Evolutionary conservation across 306 rosid species (phyloP), one percentile per base, ranked within the genome.

Genomic region (Dalbergia cultrata): DNA sequence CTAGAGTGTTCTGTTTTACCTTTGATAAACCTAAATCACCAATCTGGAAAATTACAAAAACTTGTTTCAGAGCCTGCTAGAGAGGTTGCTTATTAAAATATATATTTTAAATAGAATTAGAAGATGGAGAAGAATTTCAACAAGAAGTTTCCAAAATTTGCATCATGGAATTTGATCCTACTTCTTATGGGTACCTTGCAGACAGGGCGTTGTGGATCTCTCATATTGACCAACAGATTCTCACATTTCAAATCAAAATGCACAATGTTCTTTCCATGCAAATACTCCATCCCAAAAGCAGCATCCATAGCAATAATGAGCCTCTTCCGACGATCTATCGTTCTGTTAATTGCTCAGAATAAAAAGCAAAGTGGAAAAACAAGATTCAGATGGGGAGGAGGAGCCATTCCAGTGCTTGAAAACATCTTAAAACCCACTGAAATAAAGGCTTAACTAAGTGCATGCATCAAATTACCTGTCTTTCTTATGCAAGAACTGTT

Each of bases 201-300:
- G 49, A 96, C 90, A 53, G 99, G 99, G 22, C 99, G 86, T 77
- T 96, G 99, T 5, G 99, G 98, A 80, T 96, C 99, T 87, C 98
- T 90, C 99, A 96, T 96, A 80, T 96, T 96, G 47, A 96, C 99
- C 56, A 96, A 81, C 65, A 96, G 89, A 89, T 96, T 96, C 88
- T 93, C 99, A 62, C 98, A 96, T 82, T 95, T 96, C 89, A 96
- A 88, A 89, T 96, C 99, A 88, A 96, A 96, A 90, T 96, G 99
- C 39, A 96, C 99, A 77, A 96, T 90, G 81, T 90, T 87, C 90
- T 93, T 96, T 69, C 90, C 98, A 77, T 96, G 99, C 89, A 96
- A 85, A 85, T 96, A 96, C 84, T 96, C 99, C 99, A 96, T 96
- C 76, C 99, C 99, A 83, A 96, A 93, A 79, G 99, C 97, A 86